A percentile compares a stretch with the other conserved stretches of the same genome.
Conservation (phyloP, 306 rosid genomes). For the Astragalus glycyphyllos region DNA sequence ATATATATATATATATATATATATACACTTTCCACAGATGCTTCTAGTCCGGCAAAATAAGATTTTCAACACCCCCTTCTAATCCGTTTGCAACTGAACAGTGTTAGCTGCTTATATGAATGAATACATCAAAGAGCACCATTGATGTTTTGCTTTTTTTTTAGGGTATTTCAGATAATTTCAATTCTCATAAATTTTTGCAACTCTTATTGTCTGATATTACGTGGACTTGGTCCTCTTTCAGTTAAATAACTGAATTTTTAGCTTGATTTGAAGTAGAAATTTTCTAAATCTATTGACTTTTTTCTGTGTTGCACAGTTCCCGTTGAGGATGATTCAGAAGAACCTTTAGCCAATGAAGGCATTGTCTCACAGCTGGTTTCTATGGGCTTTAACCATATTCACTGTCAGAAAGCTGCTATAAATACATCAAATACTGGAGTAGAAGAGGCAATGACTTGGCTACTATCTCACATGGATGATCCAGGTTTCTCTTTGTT, state of each 20-base stretch:
- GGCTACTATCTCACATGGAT: conserved; percentile 94
- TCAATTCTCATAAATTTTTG: conserved; percentile 7
- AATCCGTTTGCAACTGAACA: conserved; percentile 10
- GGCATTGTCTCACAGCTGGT: conserved; percentile 87
- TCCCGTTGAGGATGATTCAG: conserved; percentile 60
- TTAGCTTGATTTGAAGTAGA: background rate
- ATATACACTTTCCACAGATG: conserved; percentile 2
- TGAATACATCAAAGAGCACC: background rate
- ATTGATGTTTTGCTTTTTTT: background rate
- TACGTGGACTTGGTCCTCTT: background rate
- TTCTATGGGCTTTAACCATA: conserved; percentile 87
- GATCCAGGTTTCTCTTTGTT: conserved; percentile 66
- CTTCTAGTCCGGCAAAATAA: background rate
- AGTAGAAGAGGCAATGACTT: conserved; percentile 97
- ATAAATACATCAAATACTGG: conserved; percentile 84
- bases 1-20: too few relatives aligned
- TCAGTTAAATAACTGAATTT: too few relatives aligned
- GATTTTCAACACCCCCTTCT: background rate
- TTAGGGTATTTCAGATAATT: conserved; percentile 13
- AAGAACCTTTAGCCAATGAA: conserved; percentile 57
- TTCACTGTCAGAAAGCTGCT: conserved; percentile 94
- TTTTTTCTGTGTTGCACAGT: conserved; percentile 48
- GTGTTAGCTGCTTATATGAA: too few relatives aligned
- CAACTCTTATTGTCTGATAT: background rate
- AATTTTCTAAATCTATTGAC: background rate